Base-by-base conservation (phyloP, 1,284 basidiomycete species). In the Cerioporus squamosus region DNA sequence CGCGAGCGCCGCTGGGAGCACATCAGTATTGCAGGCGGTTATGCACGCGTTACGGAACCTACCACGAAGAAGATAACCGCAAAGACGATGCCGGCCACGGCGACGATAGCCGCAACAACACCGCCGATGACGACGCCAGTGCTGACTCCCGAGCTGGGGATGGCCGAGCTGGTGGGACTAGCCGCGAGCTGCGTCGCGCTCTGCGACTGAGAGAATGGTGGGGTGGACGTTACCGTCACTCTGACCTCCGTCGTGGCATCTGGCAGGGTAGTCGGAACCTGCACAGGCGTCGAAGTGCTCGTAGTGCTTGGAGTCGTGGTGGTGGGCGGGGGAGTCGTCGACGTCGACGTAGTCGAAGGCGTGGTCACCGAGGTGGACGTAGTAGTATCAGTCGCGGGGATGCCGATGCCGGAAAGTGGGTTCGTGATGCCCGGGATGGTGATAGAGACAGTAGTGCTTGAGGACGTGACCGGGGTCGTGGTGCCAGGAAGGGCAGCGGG, bases 51-150 rank as follows among this genome's bases (percentile, higher is more conserved):
- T 9, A 10, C 1, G 42, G 23, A 36, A 62, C 81, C 55, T 65
- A 88, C 86, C 63, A 87, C 66, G 68, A 85, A 80, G 74, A 80
- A 88, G 40, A 79, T 74, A 43, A 85, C 61, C 0, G 79, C 74
- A 49, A 83, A 78, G 10, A 79, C 68, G 7, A 89, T 63, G 17
- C 76, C 74, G 15, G 78, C 81, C 14, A 84, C 63, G 24, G 79
- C 87, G 5, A 79, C 68, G 12, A 86, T 66, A 22, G 73, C 78
- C 3, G 81, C 86, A 17, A 76, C 77, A 20, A 87, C 72, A 52
- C 82, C 85, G 20, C 84, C 87, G 18, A 83, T 65, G 23, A 89
- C 70, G 1, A 78, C 71, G 29, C 65, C 64, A 22, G 52, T 52
- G 57, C 64, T 67, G 5, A 56, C 18, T 9, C 14, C n/a, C 18